Base-by-base conservation (phyloP, 306 rosid genomes). In the Cucumis melo region DNA sequence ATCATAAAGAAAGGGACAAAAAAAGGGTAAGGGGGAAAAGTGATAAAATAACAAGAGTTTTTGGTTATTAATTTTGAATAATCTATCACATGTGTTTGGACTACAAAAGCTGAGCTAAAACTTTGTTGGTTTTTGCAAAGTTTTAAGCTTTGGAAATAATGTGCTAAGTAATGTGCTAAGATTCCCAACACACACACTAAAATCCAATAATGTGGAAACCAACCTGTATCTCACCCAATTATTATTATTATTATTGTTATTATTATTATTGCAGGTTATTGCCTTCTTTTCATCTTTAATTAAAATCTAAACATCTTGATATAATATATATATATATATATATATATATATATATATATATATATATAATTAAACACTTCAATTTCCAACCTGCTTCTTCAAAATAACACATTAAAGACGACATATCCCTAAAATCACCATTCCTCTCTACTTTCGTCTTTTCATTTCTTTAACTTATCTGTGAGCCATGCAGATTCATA, bases 111-210 rank as follows among this genome's bases (percentile, higher is more conserved):
- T 46, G 20, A 23, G 13, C 20, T 44, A 23, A 6, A 72, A 29
- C 42, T 72, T 72, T 50, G 76, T 72, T 50, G 23, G 41, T 72
- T 72, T 72, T 72, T 72, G 44, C 76, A 46, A 27, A 17, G 29
- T 46, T 50, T 50, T 7, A 72, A 72, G 76, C 60, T 72, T 72
- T 72, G 39, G 20, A 72, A 72, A 72, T 50, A 72, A 72, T 48
- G 76, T 71, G 59, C 74, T 71, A 71, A 48, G 76, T 50, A 72
- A 72, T 48, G 76, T 71, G 76, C 74, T 71, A 71, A 48, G 76
- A 71, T 71, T 71, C 76, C 59, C 76, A 27, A 71, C 76, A 27
- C 42, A 27, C 42, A 14, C 59, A 71, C 59, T 46, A 71, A 14
- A 21, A 5, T 71, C 76, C 76, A 71, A 48, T 9, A 27, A 71